Conservation (phyloP, 805 yeast species). For the Saccharomyces eubayanus region DNA sequence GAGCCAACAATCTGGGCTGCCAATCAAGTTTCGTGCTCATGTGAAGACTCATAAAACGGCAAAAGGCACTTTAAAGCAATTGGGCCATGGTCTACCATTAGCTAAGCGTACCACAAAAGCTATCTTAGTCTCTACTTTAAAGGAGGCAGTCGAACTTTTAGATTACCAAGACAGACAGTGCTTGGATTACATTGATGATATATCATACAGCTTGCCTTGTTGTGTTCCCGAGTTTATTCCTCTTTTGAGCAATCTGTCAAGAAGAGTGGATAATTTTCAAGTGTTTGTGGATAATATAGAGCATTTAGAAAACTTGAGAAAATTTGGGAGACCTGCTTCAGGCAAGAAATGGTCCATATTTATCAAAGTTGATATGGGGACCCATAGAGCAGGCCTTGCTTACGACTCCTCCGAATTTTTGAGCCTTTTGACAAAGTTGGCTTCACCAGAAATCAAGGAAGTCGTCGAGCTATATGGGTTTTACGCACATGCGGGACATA, state of each 20-base stretch:
- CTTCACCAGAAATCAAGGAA: constrained; percentile 19
- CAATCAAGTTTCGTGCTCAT: constrained; percentile 51
- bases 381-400: constrained; percentile 56
- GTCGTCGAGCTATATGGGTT: constrained; percentile 51
- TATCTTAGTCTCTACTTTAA: constrained; percentile 60
- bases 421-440: constrained; percentile 30
- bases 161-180: constrained; percentile 24
- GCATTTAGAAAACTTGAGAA: constrained; percentile 44
- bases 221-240: constrained; percentile 40
- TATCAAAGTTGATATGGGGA: constrained; percentile 64
- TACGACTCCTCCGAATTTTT: constrained; percentile 32
- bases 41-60: constrained; percentile 67
- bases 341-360: constrained; percentile 49
- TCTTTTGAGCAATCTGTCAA: constrained; percentile 40
- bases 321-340: constrained; percentile 25
- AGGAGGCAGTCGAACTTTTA: constrained; percentile 51
- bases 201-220: constrained; percentile 53
- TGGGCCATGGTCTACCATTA: constrained; percentile 36
- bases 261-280: constrained; percentile 38
- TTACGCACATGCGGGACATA: constrained; percentile 75
- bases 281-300: constrained; percentile 54
- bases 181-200: constrained; percentile 34
- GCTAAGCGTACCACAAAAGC: constrained; percentile 35
- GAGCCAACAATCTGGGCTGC: constrained; percentile 17
- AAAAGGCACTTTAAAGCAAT: constrained; percentile 49